Evolutionary conservation across 176 grass and related monocot genomes (phyloP).

Genomic region (Triticum urartu): DNA sequence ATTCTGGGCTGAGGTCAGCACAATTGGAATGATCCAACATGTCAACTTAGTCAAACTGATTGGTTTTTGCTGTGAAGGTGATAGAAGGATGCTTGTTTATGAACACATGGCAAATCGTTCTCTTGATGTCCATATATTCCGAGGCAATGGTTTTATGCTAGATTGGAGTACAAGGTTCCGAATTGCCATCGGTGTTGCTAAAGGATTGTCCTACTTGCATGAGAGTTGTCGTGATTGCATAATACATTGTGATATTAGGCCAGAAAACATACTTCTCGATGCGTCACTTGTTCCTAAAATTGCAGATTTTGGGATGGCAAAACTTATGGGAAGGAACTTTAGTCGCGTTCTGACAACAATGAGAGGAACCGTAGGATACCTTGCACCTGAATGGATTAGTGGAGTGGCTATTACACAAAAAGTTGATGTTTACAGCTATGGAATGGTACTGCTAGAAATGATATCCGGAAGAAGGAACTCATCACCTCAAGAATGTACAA

Average conservation of each 20-base stretch:
- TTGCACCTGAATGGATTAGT: background rate
- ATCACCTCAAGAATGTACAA: background rate
- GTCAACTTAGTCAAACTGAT: background rate
- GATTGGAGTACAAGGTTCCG: constrained; percentile 33
- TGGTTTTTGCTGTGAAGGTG: background rate
- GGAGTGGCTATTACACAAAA: background rate
- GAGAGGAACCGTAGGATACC: background rate
- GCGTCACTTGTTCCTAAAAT: background rate
- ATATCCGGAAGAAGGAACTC: background rate
- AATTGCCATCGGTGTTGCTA: background rate
- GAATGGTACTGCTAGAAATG: background rate
- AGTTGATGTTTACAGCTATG: background rate
- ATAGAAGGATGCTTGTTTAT: background rate
- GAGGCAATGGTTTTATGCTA: background rate
- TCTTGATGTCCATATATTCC: background rate
- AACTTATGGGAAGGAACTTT: too few species aligned
- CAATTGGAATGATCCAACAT: background rate
- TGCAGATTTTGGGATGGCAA: constrained; percentile 52
- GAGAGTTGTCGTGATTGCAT: too few species aligned
- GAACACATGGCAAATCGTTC: background rate
- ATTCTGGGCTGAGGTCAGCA: background rate
- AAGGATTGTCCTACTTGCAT: too few species aligned
- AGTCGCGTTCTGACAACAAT: background rate
- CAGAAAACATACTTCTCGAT: too few species aligned
- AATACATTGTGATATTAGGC: too few species aligned